Conservation (phyloP, 139 green algal species). For the Tetradesmus obliquus region DNA sequence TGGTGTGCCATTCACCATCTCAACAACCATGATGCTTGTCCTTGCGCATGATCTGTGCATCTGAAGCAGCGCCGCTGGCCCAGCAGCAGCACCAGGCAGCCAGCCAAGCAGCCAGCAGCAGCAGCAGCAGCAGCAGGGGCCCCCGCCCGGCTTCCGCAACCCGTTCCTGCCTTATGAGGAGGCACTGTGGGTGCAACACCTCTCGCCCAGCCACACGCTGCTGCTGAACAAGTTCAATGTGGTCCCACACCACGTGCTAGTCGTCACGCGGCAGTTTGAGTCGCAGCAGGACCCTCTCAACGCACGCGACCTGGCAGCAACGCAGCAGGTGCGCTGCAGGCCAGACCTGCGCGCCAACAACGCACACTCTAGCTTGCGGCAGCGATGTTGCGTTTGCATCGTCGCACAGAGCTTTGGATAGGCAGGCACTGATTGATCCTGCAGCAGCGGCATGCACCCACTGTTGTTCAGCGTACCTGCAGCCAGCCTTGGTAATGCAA, state of each 20-base stretch:
- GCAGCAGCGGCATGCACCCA: too few relatives aligned
- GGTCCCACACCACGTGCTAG: constrained; percentile 61
- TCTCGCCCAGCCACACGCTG: constrained; percentile 74
- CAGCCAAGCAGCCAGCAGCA: background rate
- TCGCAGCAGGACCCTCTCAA: constrained; percentile 76
- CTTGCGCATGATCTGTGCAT: too few relatives aligned
- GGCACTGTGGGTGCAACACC: constrained; percentile 75
- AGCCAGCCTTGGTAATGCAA: too few relatives aligned
- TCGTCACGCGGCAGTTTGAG: constrained; percentile 68
- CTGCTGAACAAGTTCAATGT: constrained; percentile 93
- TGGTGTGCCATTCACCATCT: too few relatives aligned
- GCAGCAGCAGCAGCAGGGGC: constrained; percentile 1
- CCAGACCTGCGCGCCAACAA: background rate
- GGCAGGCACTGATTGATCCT: too few relatives aligned
- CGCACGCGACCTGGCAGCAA: constrained; percentile 69
- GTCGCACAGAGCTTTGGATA: background rate
- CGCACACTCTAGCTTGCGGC: background rate
- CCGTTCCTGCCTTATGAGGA: constrained; percentile 88
- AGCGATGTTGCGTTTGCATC: background rate
- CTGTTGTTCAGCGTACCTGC: too few relatives aligned
- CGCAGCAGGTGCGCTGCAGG: constrained; percentile 59
- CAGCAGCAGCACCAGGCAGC: background rate
- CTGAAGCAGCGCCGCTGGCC: background rate
- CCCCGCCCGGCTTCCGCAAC: constrained; percentile 60
- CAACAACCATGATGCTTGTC: too few relatives aligned